Evolutionary conservation across 164 flowering plant species (phyloP), one percentile per base, ranked within the genome.

Genomic region (Pachysandra terminalis): DNA sequence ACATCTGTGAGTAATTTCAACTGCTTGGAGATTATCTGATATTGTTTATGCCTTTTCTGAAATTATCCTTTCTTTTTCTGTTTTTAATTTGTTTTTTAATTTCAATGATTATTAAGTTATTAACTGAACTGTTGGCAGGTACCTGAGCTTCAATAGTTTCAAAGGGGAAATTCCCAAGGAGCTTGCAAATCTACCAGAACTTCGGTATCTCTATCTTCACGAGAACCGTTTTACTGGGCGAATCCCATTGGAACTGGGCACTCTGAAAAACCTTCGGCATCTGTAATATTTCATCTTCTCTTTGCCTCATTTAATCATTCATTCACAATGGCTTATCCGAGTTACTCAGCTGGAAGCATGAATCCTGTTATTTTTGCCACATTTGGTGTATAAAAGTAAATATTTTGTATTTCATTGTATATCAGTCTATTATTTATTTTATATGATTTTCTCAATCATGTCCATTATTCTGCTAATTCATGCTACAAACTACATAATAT

Each of bases 151-250:
- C 74, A 95, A 92, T 76, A 88, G 71, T 78, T 88, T 95, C 76
- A 95, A 92, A 74, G 99, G 99, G 8, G 97, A 92, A 84, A 95
- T 95, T 19, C 99, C 99, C 0, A 89, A 74, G 81, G 99, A 95
- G 84, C 89, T 95, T 73, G 96, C 99, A 35, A 85, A 82, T 84
- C 91, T 95, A 71, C 91, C 89, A 2, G 90, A 86, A 74, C 99
- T 95, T 54, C 89, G 89, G 19, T 90, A 92, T 78, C 87, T 95
- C 21, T 88, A 92, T 81, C 84, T 95, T 23, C 99, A 95, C 56
- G 91, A 92, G 74, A 95, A 92, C 71, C 94, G 93, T 28, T 83
- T 92, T 19, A 69, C 55, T 75, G 99, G 99, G 41, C 80, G 96
- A 24, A 79, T 95, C 72, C 98, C 98, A 45, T 83, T 96, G 55